Evolutionary conservation across 1,139 yeast genomes (phyloP), one percentile per base, ranked within the genome.

Genomic region (Candida neerlandica): DNA sequence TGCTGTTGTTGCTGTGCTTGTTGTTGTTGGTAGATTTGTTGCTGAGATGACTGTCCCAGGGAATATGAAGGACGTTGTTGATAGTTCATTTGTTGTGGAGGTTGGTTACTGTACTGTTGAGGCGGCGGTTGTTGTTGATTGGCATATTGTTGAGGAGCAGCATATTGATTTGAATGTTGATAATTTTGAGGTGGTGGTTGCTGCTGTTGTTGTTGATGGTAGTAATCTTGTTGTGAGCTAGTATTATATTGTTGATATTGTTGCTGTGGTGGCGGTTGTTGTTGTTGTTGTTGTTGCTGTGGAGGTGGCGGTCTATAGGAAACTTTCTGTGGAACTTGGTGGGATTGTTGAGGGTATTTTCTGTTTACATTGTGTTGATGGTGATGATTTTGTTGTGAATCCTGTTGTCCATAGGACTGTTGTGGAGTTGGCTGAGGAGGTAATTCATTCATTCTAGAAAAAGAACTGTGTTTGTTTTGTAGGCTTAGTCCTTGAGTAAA

Each of bases 391-490:
- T 18, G 34, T 33, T 42, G 45, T 4, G 45, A 42, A 12, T 33
- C 32, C 12, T 26, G 52, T 14, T 41, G 52, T 14, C 63, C 64
- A 53, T 74, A 73, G 2, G 76, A 77, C 61, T 75, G 78, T 49
- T 71, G 76, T 1, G 80, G 80, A 26, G 80, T 75, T 5, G 80
- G 80, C 56, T 73, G 75, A 61, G 69, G 61, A 26, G 80, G 80
- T 54, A 75, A 66, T 33, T 75, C 80, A 63, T 75, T 70, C 56
- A 65, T 64, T 59, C 18, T 30, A 9, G 16, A n/a, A 16, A 33
- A n/a, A 33, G 14, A 14, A 33, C 37, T 33, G 15, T 14, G 32
- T 23, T n/a, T 38, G 19, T 23, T 38, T 35, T n/a, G 12, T 37
- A 15, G 42, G 33, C 42, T 39, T 39, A 26, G 42, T 34, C 12